Evolutionary conservation across 768 basidiomycete species (phyloP).

Genomic region (Cubamyces lactineus): DNA sequence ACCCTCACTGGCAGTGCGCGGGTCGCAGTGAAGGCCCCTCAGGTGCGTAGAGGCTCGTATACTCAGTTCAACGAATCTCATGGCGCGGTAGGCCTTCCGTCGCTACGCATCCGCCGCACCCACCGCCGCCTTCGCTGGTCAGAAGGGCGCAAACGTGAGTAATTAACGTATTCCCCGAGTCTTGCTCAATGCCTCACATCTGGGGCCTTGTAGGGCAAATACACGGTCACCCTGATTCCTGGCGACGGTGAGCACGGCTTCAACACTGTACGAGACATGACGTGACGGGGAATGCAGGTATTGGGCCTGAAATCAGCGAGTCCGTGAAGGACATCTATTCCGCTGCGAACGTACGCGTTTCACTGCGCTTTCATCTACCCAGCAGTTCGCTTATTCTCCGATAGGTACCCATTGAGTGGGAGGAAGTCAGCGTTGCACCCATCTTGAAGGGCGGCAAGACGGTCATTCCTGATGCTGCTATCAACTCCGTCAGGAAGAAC

Average conservation of each 20-base stretch:
- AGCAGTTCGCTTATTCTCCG: slow-evolving; percentile 6
- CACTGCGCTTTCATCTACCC: not conserved
- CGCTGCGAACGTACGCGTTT: slow-evolving; percentile 70
- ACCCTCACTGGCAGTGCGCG: slow-evolving; percentile 59
- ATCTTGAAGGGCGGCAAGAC: slow-evolving; percentile 95
- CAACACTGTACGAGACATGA: slow-evolving; percentile 19
- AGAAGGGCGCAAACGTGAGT: slow-evolving; percentile 85
- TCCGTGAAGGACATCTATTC: slow-evolving; percentile 92
- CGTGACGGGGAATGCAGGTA: slow-evolving; percentile 58
- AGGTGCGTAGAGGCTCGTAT: slow-evolving; percentile 44
- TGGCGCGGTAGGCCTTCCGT: slow-evolving; percentile 50
- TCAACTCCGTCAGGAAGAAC: slow-evolving; percentile 92
- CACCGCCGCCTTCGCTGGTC: slow-evolving; percentile 87
- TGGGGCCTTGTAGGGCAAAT: slow-evolving; percentile 74
- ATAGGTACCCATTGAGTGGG: slow-evolving; percentile 98
- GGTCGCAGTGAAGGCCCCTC: slow-evolving; percentile 50
- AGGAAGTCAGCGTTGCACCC: slow-evolving; percentile 96
- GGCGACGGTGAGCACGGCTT: slow-evolving; percentile 75
- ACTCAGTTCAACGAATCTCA: not conserved
- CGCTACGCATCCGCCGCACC: slow-evolving; percentile 75
- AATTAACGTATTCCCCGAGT: not conserved
- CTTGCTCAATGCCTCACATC: slow-evolving; percentile 7
- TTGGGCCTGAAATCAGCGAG: slow-evolving; percentile 98
- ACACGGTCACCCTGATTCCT: slow-evolving; percentile 93
- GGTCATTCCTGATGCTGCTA: slow-evolving; percentile 91